Evolutionary conservation across 345 rosid species (phyloP).

Genomic region (Turritis glabra): DNA sequence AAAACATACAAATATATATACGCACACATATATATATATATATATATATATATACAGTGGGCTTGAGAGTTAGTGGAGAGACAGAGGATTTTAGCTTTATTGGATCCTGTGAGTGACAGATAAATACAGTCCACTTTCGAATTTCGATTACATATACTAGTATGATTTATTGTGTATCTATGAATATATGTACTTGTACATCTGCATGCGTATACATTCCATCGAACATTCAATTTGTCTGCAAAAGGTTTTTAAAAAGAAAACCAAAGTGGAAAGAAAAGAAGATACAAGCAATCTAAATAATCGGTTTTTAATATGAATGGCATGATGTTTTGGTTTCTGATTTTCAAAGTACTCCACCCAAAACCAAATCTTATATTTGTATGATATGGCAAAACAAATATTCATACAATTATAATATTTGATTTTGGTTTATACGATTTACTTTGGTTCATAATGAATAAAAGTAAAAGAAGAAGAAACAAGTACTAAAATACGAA

Average conservation of each 20-base stretch:
- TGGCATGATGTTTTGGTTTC: slow-evolving; percentile 19
- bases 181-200: slow-evolving; percentile 1
- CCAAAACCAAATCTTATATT: slow-evolving; percentile 1
- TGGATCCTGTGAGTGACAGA: slow-evolving; percentile 66
- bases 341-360: slow-evolving; percentile 27
- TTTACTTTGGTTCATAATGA: background rate
- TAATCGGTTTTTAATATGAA: background rate
- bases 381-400: background rate
- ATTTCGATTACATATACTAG: too few relatives aligned
- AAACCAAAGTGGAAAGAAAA: background rate
- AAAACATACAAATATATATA: background rate
- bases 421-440: background rate
- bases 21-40: background rate
- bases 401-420: background rate
- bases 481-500: background rate
- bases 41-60: background rate
- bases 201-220: slow-evolving; percentile 11
- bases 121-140: slow-evolving; percentile 30
- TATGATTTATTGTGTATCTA: background rate
- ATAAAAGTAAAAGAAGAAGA: background rate
- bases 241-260: background rate
- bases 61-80: slow-evolving; percentile 37
- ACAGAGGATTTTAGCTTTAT: slow-evolving; percentile 48
- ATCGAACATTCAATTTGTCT: slow-evolving; percentile 29
- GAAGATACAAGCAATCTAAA: slow-evolving; percentile 18